phyloP scores from a whole-genome alignment of 2,329 filamentous ascomycete genomes.

The Xylaria multiplex region DNA sequence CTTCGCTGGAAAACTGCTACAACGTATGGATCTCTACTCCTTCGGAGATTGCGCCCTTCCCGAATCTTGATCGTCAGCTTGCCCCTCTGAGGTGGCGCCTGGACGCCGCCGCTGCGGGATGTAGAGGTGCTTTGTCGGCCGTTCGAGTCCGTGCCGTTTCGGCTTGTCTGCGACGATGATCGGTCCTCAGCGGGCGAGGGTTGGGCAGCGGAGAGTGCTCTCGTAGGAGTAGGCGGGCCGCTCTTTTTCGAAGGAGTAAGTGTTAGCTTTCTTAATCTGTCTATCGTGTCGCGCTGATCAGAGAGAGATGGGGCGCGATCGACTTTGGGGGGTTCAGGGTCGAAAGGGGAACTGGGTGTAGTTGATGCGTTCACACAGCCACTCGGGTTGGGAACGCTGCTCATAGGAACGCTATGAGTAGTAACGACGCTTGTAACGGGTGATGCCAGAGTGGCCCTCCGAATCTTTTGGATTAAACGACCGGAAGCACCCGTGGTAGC shows the following conservation, averaged over 20 bases:
- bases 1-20: conserved; percentile 97
- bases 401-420: conserved; percentile 70
- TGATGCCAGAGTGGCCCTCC: conserved; percentile 59
- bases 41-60: conserved; percentile 83
- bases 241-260: conserved; percentile 83
- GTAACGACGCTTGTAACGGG: conserved; percentile 73
- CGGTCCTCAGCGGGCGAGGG: conserved; percentile 57
- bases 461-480: conserved; percentile 54
- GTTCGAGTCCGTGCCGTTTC: conserved; percentile 58
- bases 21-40: conserved; percentile 89
- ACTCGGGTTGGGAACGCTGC: conserved; percentile 75
- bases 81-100: conserved; percentile 79
- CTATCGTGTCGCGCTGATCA: conserved; percentile 70
- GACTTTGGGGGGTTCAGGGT: conserved; percentile 51
- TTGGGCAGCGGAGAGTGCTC: conserved; percentile 77
- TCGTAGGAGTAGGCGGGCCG: conserved; percentile 88
- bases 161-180: conserved; percentile 46
- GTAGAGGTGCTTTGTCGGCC: conserved; percentile 65
- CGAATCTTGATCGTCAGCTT: conserved; percentile 90
- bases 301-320: conserved; percentile 50
- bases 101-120: conserved; percentile 59
- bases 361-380: conserved; percentile 63
- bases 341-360: conserved; percentile 62
- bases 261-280: conserved; percentile 88
- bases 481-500: conserved; percentile 56